A percentile compares a stretch with the other conserved stretches of the same genome.
These are phyloP conservation scores for Alopecurus myosuroides DNA, from an alignment of 176 grass and related monocot genomes.

Conservation along the genomic window DNA sequence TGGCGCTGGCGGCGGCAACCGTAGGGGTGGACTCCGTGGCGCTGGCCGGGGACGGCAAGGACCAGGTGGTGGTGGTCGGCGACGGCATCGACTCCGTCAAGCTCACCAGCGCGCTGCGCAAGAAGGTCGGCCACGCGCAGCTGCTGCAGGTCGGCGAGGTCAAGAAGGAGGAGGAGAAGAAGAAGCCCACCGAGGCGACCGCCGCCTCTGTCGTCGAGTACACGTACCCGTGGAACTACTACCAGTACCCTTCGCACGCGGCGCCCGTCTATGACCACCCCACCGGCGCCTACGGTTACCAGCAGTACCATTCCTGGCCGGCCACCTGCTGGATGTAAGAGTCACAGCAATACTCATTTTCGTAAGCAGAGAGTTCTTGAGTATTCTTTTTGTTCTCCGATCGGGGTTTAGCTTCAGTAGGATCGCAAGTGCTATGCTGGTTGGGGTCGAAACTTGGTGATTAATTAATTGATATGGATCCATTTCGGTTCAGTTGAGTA, in stretches of 20 bases:
- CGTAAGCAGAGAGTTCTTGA: not conserved
- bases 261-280: no score
- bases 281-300: not conserved
- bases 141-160: conserved; percentile 22
- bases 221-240: not conserved
- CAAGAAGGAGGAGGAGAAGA: conserved; percentile 16
- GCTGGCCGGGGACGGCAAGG: conserved; percentile 24
- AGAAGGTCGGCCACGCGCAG: conserved; percentile 14
- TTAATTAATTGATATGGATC: not conserved
- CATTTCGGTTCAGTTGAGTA: not conserved
- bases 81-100: conserved; percentile 40
- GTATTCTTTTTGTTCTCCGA: not conserved
- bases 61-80: conserved; percentile 37
- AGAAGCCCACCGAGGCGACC: not conserved
- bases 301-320: not conserved
- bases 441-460: not conserved
- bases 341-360: not conserved
- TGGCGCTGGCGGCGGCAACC: conserved; percentile 41
- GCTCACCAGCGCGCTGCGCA: conserved; percentile 35
- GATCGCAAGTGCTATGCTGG: not conserved
- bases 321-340: no score
- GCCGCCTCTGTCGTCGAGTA: not conserved
- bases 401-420: not conserved
- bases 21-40: conserved; percentile 36
- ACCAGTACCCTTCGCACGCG: not conserved